Base-by-base conservation (phyloP, 768 basidiomycete species). In the Leccinum aurantiacum region DNA sequence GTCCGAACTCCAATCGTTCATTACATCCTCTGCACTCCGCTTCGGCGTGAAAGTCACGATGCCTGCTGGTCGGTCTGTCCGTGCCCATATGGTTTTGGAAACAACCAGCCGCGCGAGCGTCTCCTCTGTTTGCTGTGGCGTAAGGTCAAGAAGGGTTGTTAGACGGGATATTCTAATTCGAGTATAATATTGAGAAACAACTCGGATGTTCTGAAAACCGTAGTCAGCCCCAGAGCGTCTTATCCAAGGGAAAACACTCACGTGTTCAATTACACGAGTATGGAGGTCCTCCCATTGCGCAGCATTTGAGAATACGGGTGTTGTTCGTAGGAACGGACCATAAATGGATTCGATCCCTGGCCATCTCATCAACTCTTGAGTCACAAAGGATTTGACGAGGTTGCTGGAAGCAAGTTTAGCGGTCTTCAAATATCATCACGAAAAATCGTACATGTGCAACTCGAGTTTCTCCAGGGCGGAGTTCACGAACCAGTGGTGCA, bases 1-100 rank as follows among this genome's bases (percentile, higher is more conserved):
- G 69, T 98, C 95, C 22, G 88, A 91, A 75, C 93, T 95, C 96
- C 97, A 99, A 62, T 93, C 93, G 70, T 98, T 98, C 88, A 99
- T 89, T 6, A 94, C 89, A 67, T 97, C 94, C 70, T 98, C 95
- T 2, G 91, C 84, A 57, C 82, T 87, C 65, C 87, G 86, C 75
- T 89, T 90, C 66, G 82, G 84, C 66, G 86, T 85, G 81, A 99
- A 99, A 70, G 80, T 89, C 58, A 99, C 85, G 57, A 98, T 84
- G 4, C 94, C 95, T 3, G 89, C 81, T 53, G 95, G 95, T 58
- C 97, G 85, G 74, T 99, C 96, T 63, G 93, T 88, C 54, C 93
- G 87, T 27, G 97, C 97, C 86, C 91, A 96, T 47, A 99, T 86
- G 8, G 91, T 92, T 60, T 91, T 91, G 27, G 90, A 90, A 33